Percentiles rank a stretch among this genome's conserved stretches.
phyloP scores from a whole-genome alignment of 2,329 filamentous ascomycete species.

The Diplodia intermedia region DNA sequence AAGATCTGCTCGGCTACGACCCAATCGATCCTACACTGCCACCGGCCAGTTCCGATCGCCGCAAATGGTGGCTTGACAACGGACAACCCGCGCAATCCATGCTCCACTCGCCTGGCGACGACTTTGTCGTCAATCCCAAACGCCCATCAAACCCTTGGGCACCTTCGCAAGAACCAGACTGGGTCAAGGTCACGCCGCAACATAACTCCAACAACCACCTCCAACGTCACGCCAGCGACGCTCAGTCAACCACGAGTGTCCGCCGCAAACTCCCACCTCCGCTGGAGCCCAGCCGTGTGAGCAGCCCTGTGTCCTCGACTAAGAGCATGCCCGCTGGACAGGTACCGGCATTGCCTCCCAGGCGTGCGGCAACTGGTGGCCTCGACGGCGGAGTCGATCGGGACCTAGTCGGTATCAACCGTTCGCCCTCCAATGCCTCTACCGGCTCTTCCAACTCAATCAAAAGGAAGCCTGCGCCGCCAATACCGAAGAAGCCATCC shows the following conservation, averaged over 20 bases:
- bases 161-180: constrained; percentile 77
- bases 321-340: constrained; percentile 40
- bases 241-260: constrained; percentile 37
- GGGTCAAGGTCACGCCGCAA: constrained; percentile 64
- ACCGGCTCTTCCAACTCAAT: constrained; percentile 22
- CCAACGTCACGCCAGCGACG: constrained; percentile 20
- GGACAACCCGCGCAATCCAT: constrained; percentile 77
- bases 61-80: constrained; percentile 71
- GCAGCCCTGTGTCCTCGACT: constrained; percentile 34
- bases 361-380: constrained; percentile 30
- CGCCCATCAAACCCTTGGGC: constrained; percentile 84
- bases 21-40: constrained; percentile 79
- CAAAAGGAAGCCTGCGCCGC: constrained; percentile 28
- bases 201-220: not conserved
- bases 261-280: constrained; percentile 34
- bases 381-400: constrained; percentile 33
- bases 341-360: constrained; percentile 42
- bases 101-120: constrained; percentile 68
- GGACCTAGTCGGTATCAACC: constrained; percentile 13
- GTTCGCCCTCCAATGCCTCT: constrained; percentile 22
- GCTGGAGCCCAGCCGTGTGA: constrained; percentile 7
- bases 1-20: constrained; percentile 81
- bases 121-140: constrained; percentile 72
- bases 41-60: constrained; percentile 66
- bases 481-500: constrained; percentile 31